Evolutionary conservation across 2,329 filamentous ascomycete species (phyloP), one percentile per base, ranked within the genome.

Genomic region (Scedosporium boydii): DNA sequence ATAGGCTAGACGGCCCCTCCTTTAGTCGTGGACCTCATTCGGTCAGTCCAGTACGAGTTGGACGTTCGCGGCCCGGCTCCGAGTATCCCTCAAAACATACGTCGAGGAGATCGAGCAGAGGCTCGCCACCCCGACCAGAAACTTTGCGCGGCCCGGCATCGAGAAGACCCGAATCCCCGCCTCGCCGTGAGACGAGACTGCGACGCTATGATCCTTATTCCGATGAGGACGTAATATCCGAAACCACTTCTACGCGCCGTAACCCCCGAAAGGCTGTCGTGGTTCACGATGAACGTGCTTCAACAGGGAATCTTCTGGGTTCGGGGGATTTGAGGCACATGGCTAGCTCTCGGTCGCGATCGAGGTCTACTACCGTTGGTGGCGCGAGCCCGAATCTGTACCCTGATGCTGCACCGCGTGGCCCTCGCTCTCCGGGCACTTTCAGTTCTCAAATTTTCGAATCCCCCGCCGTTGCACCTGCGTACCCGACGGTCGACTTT

Each of bases 51-150:
- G 65, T 60, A 2, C 55, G 62, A 2, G 64, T 69, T 10, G 71
- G 70, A 58, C 72, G 71, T 18, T 65, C 67, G 4, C 68, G 67
- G 10, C 66, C 69, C 18, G 70, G 65, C 58, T 51, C 67, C 4
- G 74, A 74, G 12, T 63, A 68, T 29, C 66, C 67, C 4, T 61
- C 67, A 16, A 73, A 71, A 12, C 70, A 70, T 4, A 63, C 65
- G 6, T 76, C 75, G 1, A 34, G 59, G 44, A 14, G 42, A 9
- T 60, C 48, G 9, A 23, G 59, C 29, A 42, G 48, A 29, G 48
- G 59, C 48, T 61, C 59, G 9, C 59, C 59, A 10, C 42, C 23
- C n/a, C 44, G 44, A 29, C 59, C 42, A 38, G 59, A 53, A 21
- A 29, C 26, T 9, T 38, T 53, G 26, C 41, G 41, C 23, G 42